Evolutionary conservation across 805 yeast genomes (phyloP).

Genomic region (Hanseniaspora hatyaiensis): DNA sequence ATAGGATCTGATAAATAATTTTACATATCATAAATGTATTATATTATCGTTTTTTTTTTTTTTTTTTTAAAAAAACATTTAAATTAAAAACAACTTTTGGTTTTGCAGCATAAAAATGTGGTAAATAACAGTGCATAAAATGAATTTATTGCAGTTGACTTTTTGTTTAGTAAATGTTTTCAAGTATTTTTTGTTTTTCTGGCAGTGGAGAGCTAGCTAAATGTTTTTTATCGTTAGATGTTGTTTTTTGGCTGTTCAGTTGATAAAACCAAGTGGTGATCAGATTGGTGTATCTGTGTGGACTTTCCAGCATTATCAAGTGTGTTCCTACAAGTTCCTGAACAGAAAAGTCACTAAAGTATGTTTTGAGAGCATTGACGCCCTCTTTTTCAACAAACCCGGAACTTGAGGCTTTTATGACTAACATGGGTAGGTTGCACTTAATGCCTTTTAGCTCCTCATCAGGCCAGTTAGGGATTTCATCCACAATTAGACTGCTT

Average conservation of each 20-base stretch:
- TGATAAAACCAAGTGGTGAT: constrained; percentile 20
- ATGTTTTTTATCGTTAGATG: neutral
- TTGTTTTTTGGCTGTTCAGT: neutral
- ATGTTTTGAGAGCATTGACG: constrained; percentile 19
- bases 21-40: neutral
- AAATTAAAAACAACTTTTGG: too few species aligned
- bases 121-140: too few species aligned
- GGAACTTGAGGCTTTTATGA: constrained; percentile 37
- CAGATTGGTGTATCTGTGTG: constrained; percentile 19
- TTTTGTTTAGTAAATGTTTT: too few species aligned
- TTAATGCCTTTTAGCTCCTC: constrained; percentile 23
- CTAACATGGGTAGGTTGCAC: constrained; percentile 29
- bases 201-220: too few species aligned
- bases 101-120: too few species aligned
- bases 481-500: constrained; percentile 21
- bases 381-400: constrained; percentile 31
- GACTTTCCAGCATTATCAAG: constrained; percentile 24
- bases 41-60: neutral
- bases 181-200: too few species aligned
- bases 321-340: constrained; percentile 28
- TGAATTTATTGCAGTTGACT: too few species aligned
- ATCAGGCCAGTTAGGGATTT: constrained; percentile 24
- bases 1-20: neutral
- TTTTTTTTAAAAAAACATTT: too few species aligned
- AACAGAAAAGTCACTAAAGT: constrained; percentile 24